Percentiles rank a stretch among this genome's conserved stretches.
Conservation (phyloP, 2,329 filamentous ascomycete species). For the Verticillium tricorpus region DNA sequence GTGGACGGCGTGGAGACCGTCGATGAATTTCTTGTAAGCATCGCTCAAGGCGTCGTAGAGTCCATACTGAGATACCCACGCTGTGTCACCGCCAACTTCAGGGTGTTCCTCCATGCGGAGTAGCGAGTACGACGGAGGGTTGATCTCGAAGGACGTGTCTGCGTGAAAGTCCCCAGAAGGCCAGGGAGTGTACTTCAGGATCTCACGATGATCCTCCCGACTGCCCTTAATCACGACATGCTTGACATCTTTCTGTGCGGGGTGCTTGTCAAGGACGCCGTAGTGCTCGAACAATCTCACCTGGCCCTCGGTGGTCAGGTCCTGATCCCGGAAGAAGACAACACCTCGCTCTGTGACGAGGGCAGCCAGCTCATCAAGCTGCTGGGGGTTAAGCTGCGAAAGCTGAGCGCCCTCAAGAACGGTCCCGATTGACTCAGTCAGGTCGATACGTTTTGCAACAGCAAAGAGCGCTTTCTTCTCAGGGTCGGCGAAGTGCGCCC, state of each 20-base stretch:
- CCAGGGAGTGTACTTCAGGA: conserved; percentile 42
- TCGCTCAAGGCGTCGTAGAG: conserved; percentile 39
- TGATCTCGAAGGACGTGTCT: conserved; percentile 46
- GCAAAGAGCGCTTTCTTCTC: conserved; percentile 37
- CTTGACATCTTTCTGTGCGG: conserved; percentile 36
- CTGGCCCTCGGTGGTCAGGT: conserved; percentile 37
- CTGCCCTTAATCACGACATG: conserved; percentile 41
- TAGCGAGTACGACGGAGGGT: conserved; percentile 46
- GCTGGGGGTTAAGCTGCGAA: conserved; percentile 35
- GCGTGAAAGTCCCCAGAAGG: conserved; percentile 41
- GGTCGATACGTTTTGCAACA: conserved; percentile 29
- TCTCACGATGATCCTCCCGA: conserved; percentile 37
- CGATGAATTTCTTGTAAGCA: conserved; percentile 34
- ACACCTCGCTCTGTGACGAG: conserved; percentile 42
- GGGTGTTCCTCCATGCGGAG: conserved; percentile 47
- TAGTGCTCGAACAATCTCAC: conserved; percentile 42
- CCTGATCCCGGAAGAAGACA: conserved; percentile 43
- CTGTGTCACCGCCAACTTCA: conserved; percentile 40
- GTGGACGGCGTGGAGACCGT: conserved; percentile 39
- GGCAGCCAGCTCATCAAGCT: conserved; percentile 46
- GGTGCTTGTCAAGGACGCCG: conserved; percentile 41
- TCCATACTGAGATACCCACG: conserved; percentile 42
- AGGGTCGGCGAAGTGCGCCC: conserved; percentile 37
- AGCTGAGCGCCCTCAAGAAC: conserved; percentile 36
- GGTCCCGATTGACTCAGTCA: conserved; percentile 40